Base-by-base conservation (phyloP, 768 basidiomycete species). In the Galerina sulciceps region DNA sequence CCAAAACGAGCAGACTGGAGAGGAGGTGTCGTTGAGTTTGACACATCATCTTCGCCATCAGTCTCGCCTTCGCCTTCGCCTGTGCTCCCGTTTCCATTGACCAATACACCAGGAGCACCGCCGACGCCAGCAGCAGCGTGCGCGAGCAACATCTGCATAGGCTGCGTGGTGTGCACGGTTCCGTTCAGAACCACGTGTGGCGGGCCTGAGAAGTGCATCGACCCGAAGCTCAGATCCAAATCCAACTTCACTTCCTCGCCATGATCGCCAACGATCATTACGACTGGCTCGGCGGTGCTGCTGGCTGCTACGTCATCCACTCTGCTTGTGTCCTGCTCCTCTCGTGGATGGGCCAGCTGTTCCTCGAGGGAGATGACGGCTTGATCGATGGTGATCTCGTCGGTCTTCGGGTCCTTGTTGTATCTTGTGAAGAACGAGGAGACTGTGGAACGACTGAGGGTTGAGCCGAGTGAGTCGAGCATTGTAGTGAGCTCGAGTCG, bases 381-480 rank as follows among this genome's bases (percentile, higher is more conserved):
- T 72, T 99, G 88, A 22, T 90, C 87, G 14, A 91, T 72, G 1
- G 87, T 89, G 35, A 99, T 75, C 64, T 93, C 88, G 58, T 88
- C 94, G 20, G 77, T 72, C 6, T 80, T 78, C 0, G 87, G 82
- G 5, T 80, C 74, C 72, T 92, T 93, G 57, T 81, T 81, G 66
- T 80, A 83, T 5, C 85, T 81, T 10, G 81, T 84, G 76, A 92
- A 98, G 82, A 96, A 98, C 14, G 82, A 81, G 63, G 90, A 82
- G 58, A 98, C 77, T 1, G 96, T 99, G 46, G 86, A 78, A 0
- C 73, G 74, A 8, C 90, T 91, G 49, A 99, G 84, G 0, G 96
- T 98, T 4, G 95, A 97, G 4, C 95, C 95, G 34, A 99, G 87
- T 1, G 95, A 96, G 75, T 98, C 96, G 41, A 99, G 88, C 92